phyloP scores from a whole-genome alignment of 177 flowering plant species.

The Vitis hybrid region DNA sequence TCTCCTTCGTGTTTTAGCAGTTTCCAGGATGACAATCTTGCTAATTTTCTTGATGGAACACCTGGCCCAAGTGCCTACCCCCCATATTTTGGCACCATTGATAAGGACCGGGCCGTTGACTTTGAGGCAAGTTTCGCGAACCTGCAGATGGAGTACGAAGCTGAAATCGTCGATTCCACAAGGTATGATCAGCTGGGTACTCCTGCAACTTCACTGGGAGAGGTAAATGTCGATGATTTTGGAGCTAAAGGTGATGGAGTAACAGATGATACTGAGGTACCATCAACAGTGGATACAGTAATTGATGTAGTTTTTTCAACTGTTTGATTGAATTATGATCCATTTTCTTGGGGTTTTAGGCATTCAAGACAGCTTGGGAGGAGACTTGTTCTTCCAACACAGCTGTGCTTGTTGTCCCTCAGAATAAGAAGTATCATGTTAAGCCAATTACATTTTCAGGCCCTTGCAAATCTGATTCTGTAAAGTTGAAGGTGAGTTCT shows the following conservation, averaged over 20 bases:
- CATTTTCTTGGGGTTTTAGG: slow-evolving; percentile 28
- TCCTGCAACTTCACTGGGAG: slow-evolving; percentile 2
- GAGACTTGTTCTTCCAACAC: slow-evolving; percentile 11
- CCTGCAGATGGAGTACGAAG: not conserved
- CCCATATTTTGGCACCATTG: too few relatives aligned
- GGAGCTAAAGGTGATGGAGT: slow-evolving; percentile 79
- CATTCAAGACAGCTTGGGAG: slow-evolving; percentile 58
- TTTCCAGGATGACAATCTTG: not conserved
- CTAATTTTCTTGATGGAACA: not conserved
- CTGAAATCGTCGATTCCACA: not conserved
- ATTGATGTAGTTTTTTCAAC: not conserved
- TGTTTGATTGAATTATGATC: not conserved
- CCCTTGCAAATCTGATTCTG: slow-evolving; percentile 48
- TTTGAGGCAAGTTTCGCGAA: not conserved
- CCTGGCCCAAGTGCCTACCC: too few relatives aligned
- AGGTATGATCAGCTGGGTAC: slow-evolving; percentile 4
- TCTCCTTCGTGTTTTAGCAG: not conserved
- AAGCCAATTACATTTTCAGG: slow-evolving; percentile 56
- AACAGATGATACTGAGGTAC: slow-evolving; percentile 69
- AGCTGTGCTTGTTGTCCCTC: slow-evolving; percentile 45
- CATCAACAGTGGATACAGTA: not conserved
- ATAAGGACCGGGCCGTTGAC: not conserved
- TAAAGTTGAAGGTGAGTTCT: slow-evolving; percentile 20
- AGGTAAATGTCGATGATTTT: slow-evolving; percentile 49
- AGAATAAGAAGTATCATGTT: slow-evolving; percentile 42